phyloP scores from a whole-genome alignment of 345 rosid species.

The Turritis glabra region DNA sequence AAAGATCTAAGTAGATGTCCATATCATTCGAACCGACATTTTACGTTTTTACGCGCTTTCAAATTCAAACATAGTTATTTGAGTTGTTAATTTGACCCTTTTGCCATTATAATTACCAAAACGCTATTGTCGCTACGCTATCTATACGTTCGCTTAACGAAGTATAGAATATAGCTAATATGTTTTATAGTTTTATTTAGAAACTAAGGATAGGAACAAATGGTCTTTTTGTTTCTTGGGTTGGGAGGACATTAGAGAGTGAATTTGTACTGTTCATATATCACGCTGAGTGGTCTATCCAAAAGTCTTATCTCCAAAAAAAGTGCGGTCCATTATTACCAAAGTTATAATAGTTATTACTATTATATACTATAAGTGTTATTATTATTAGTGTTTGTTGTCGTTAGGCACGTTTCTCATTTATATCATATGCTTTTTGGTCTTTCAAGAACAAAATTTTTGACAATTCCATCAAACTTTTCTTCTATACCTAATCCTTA shows the following conservation, averaged over 20 bases:
- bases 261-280: conserved; percentile 13
- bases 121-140: too few relatives aligned
- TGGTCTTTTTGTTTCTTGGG: neutral
- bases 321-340: conserved; percentile 21
- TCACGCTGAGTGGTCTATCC: conserved; percentile 28
- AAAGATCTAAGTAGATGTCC: neutral
- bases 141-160: neutral
- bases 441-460: conserved; percentile 12
- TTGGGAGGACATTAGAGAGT: conserved; percentile 4
- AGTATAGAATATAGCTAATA: neutral
- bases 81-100: too few relatives aligned
- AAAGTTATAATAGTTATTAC: neutral
- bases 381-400: conserved; percentile 18
- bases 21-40: conserved; percentile 20
- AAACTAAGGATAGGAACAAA: neutral
- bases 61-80: neutral
- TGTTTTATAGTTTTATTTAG: neutral
- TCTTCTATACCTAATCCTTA: conserved; percentile 27
- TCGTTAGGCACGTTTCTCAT: conserved; percentile 35
- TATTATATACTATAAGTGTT: conserved; percentile 5
- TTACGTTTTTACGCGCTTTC: conserved; percentile 19
- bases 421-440: conserved; percentile 31
- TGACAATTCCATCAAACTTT: conserved; percentile 31
- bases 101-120: too few relatives aligned
- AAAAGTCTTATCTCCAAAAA: conserved; percentile 14